Evolutionary conservation across 2,329 filamentous ascomycete species (phyloP).

Genomic region (Monilinia fructigena): DNA sequence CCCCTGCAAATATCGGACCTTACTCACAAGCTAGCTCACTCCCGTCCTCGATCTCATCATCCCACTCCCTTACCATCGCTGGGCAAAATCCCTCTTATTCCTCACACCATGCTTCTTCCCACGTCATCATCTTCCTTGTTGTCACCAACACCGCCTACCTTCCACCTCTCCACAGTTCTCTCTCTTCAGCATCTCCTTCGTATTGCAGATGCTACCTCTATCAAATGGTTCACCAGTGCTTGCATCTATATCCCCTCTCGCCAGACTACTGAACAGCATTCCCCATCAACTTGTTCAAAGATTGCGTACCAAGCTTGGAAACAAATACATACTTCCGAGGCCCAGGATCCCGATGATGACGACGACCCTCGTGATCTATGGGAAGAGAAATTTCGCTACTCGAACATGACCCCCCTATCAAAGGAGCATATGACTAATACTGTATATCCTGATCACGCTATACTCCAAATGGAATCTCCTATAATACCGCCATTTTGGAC

Average conservation of each 20-base stretch:
- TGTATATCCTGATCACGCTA: neutral
- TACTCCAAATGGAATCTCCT: neutral
- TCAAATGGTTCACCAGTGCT: slow-evolving; percentile 72
- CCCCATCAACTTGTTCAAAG: slow-evolving; percentile 41
- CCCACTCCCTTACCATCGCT: slow-evolving; percentile 61
- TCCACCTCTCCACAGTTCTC: slow-evolving; percentile 62
- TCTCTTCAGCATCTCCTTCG: slow-evolving; percentile 88
- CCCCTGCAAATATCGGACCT: slow-evolving; percentile 93
- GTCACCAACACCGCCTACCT: slow-evolving; percentile 31
- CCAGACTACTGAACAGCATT: slow-evolving; percentile 40
- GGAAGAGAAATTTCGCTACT: slow-evolving; percentile 59
- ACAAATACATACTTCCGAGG: slow-evolving; percentile 32
- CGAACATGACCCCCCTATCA: neutral
- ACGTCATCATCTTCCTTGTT: neutral
- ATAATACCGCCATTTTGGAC: slow-evolving; percentile 65
- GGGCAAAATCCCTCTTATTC: slow-evolving; percentile 92
- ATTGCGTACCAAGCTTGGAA: slow-evolving; percentile 52
- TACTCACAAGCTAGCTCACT: slow-evolving; percentile 84
- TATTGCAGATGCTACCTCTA: slow-evolving; percentile 68
- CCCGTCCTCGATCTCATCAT: slow-evolving; percentile 40
- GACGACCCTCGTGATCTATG: slow-evolving; percentile 62
- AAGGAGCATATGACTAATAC: neutral
- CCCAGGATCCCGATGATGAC: slow-evolving; percentile 51
- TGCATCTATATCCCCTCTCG: slow-evolving; percentile 67
- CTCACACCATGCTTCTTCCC: slow-evolving; percentile 70